phyloP scores from a whole-genome alignment of 176 grass and related monocot genomes.

The Panicum miliaceum region DNA sequence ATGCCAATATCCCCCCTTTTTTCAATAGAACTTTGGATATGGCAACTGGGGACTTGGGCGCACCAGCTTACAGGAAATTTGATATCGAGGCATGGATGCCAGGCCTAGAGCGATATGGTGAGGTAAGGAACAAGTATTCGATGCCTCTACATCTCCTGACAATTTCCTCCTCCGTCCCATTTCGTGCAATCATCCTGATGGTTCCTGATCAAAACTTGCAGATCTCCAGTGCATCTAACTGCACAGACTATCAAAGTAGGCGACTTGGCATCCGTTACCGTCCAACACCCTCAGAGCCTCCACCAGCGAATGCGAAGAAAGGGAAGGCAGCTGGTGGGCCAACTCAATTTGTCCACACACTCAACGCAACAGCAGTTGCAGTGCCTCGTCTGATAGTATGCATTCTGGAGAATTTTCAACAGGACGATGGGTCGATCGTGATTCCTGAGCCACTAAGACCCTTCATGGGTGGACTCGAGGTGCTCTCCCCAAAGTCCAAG shows the following conservation, averaged over 20 bases:
- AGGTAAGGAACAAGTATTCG: conserved; percentile 58
- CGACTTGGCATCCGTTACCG: conserved; percentile 79
- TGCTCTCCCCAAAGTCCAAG: conserved; percentile 56
- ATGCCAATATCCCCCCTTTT: not conserved
- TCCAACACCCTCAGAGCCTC: conserved; percentile 54
- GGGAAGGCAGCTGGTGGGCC: conserved; percentile 60
- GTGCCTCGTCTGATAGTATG: conserved; percentile 87
- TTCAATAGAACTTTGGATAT: conserved; percentile 80
- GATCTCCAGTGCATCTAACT: conserved; percentile 97
- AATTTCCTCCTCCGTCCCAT: not conserved
- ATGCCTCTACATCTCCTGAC: not conserved
- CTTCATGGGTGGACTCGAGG: conserved; percentile 69
- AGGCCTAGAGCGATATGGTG: conserved; percentile 82
- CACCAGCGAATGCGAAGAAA: conserved; percentile 50
- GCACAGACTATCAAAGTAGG: conserved; percentile 95
- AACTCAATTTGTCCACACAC: conserved; percentile 76
- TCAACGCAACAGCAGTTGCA: conserved; percentile 86
- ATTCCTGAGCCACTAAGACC: conserved; percentile 70
- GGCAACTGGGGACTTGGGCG: conserved; percentile 82
- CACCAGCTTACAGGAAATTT: conserved; percentile 88
- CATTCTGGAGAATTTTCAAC: conserved; percentile 87
- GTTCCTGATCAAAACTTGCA: conserved; percentile 23
- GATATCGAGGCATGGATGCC: conserved; percentile 99
- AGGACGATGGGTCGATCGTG: conserved; percentile 62
- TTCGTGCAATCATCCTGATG: not conserved